Base-by-base conservation (phyloP, 441 rosid species). In the Mallotus japonicus region DNA sequence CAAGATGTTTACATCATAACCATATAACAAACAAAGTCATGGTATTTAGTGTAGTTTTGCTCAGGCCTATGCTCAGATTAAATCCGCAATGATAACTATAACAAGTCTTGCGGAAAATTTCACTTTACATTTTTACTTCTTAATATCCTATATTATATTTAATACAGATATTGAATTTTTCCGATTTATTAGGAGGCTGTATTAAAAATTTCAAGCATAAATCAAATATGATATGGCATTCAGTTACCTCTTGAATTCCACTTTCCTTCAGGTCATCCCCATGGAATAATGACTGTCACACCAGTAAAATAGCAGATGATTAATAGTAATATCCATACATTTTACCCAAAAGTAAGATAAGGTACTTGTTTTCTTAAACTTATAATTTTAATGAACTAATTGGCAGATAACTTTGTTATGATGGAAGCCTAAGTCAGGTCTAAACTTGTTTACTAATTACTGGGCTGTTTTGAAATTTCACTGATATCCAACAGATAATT, bases 181-280 rank as follows among this genome's bases (percentile, higher is more conserved):
- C 72, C 19, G 12, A 32, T 9, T 11, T 32, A 19, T 3, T 4
- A 68, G 5, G 68, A 65, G 49, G 50, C 34, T 12, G 49, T 11
- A 19, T 46, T 17, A 58, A 55, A 69, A 34, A 69, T 70, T 60
- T 60, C 57, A 71, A 50, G 6, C 58, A 54, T 6, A 13, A 69
- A 44, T 62, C 49, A 32, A 24, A 58, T 40, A 68, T 51, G 58
- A 55, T 56, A 42, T 37, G 17, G 64, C 65, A 71, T 75, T 71
- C 22, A 77, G 57, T 78, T 90, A 92, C 97, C 97, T 92, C 97
- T 74, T 86, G 83, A 81, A 92, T 95, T 72, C 86, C 96, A 81
- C 84, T 90, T 80, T 87, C 88, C 85, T 88, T 90, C 78, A 90
- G 81, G 83, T 86, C 93, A 85, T 89, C 95, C 79, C 96, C 90